Evolutionary conservation across 108 stramenopile species (phyloP).

Genomic region (Licmophora abbreviata): DNA sequence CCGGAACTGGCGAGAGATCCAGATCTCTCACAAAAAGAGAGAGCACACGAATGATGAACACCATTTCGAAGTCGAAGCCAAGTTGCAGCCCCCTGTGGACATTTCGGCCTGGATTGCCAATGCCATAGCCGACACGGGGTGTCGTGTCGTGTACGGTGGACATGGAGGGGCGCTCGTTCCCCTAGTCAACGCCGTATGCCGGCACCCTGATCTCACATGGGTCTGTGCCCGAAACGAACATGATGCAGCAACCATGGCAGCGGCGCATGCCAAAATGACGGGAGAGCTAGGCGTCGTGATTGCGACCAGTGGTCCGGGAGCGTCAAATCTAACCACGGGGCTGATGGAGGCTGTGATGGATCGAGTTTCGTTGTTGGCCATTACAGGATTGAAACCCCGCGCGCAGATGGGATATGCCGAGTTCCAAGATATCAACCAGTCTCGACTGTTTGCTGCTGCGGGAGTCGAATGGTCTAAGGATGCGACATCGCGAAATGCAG

Average conservation of each 20-base stretch:
- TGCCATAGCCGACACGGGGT: conserved; percentile 14
- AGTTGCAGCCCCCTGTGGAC: too few relatives aligned
- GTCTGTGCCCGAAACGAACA: conserved; percentile 34
- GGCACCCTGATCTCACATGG: conserved; percentile 30
- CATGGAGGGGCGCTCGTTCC: conserved; percentile 42
- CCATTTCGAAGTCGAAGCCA: too few relatives aligned
- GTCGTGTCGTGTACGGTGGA: conserved; percentile 22
- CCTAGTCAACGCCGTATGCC: conserved; percentile 29
- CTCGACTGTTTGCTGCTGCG: conserved; percentile 28
- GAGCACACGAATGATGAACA: too few relatives aligned
- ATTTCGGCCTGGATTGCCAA: conserved; percentile 9
- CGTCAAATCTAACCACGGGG: conserved; percentile 27
- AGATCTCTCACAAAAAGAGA: too few relatives aligned
- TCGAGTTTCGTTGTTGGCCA: conserved; percentile 25
- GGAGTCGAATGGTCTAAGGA: conserved; percentile 22
- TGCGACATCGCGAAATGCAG: conserved; percentile 11
- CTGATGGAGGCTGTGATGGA: conserved; percentile 35
- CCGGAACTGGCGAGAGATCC: too few relatives aligned
- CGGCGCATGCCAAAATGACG: conserved; percentile 39
- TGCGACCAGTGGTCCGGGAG: conserved; percentile 41
- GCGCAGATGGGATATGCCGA: conserved; percentile 22
- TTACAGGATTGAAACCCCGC: conserved; percentile 34
- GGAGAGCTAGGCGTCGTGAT: conserved; percentile 27
- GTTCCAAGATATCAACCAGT: conserved; percentile 42
- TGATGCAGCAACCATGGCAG: conserved; percentile 24